A percentile compares a stretch with the other conserved stretches of the same genome.
Evolutionary conservation across 108 stramenopile genomes (phyloP).

Genomic region (Pseudonitzschia multiseries): DNA sequence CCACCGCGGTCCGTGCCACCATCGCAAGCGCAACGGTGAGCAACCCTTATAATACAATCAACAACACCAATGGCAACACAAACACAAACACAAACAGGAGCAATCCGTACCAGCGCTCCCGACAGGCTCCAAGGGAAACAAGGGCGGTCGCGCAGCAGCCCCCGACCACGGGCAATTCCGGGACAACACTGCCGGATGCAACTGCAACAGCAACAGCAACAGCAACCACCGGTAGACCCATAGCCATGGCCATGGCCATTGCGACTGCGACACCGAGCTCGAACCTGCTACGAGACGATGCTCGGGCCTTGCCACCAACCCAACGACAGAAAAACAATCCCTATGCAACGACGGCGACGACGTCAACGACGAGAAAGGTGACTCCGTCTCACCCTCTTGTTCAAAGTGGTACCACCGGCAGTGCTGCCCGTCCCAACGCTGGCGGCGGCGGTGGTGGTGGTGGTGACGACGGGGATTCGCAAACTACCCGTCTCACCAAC

Average conservation of each 20-base stretch:
- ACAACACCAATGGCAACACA: too few relatives aligned
- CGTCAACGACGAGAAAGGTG: not conserved
- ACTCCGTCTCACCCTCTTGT: not conserved
- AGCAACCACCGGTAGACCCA: conserved; percentile 4
- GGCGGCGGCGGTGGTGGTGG: not conserved
- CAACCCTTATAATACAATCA: too few relatives aligned
- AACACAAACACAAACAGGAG: not conserved
- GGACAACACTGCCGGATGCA: not conserved
- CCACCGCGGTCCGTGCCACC: not conserved
- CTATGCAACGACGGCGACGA: not conserved
- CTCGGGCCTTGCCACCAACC: not conserved
- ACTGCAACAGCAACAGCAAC: not conserved
- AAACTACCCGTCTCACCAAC: not conserved
- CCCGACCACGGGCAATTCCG: not conserved
- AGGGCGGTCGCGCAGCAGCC: too few relatives aligned
- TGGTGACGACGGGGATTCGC: not conserved
- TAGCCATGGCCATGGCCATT: not conserved
- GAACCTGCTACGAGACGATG: not conserved
- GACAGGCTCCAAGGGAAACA: too few relatives aligned
- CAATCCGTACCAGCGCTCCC: not conserved
- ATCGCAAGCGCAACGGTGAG: not conserved
- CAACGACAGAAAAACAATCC: too few relatives aligned
- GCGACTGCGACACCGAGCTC: not conserved
- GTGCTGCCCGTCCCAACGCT: not conserved
- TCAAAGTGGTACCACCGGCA: not conserved